Evolutionary conservation across 192 early-diverging fungal species (phyloP), one percentile per base, ranked within the genome.

Genomic region (Cladochytrium replicatum): DNA sequence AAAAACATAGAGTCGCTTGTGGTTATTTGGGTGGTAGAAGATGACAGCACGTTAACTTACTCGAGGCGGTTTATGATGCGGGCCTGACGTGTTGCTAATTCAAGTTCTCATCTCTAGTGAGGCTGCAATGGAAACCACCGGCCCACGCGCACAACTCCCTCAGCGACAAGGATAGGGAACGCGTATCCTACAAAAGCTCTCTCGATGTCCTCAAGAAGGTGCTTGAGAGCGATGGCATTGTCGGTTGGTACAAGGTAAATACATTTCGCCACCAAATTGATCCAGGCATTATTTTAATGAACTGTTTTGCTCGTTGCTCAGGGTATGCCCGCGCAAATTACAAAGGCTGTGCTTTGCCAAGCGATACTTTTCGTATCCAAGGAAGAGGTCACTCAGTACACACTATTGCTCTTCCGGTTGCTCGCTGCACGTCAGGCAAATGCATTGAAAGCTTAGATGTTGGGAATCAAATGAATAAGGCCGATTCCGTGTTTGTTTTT

Each of bases 331-430:
- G 78, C 92, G 6, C 96, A 99, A 72, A 93, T 99, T 51, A 73
- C 83, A 57, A 99, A 99, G 74, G 96, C 92, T n/a, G 96, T 99
- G n/a, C 69, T 99, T 46, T 89, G 89, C 5, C 96, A 99, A 61
- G 93, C 96, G n/a, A 74, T 99, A 50, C 67, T 99, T 43, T 93
- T 99, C 60, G 86, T 92, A 67, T 82, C 86, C 67, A 97, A 93
- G 63, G 96, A 99, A 60, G 82, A 91, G 59, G 77, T 94, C 48
- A 82, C 80, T 15, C 61, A 65, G 25, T 86, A 83, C 54, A 86
- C 85, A 11, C 51, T 88, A 6, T 19, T 84, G 4, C 31, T 82
- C 17, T 87, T 82, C 28, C 17, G 54, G 7, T 31, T 67, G 19
- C 31, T 72, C 5, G 47, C n/a, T n/a, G n/a, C n/a, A n/a, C n/a